phyloP scores from a whole-genome alignment of 2,329 filamentous ascomycete genomes.

The Anthostomella pinea region DNA sequence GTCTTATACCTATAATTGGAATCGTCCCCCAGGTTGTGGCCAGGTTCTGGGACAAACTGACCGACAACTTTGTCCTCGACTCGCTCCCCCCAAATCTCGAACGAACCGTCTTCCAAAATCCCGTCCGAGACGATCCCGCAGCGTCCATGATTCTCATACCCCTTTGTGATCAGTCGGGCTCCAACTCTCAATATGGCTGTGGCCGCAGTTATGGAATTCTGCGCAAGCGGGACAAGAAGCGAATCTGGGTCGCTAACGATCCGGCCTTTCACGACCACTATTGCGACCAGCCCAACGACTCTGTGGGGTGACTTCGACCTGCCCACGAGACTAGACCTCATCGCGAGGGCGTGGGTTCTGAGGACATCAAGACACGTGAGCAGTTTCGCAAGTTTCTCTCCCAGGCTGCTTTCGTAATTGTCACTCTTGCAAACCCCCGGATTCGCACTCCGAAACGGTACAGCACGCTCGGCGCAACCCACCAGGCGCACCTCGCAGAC shows the following conservation, averaged over 20 bases:
- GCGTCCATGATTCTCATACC: constrained; percentile 54
- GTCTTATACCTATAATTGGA: too few species aligned
- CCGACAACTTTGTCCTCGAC: neutral
- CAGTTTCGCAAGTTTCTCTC: constrained; percentile 7
- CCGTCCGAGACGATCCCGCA: constrained; percentile 27
- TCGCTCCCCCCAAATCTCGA: constrained; percentile 1
- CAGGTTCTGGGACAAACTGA: constrained; percentile 2
- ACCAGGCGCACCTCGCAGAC: too few species aligned
- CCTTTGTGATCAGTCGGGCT: constrained; percentile 40
- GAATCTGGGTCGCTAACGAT: constrained; percentile 36
- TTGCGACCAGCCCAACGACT: constrained; percentile 21
- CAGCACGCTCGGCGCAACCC: neutral
- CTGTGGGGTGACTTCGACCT: constrained; percentile 37
- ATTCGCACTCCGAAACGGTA: too few species aligned
- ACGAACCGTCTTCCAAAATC: too few species aligned
- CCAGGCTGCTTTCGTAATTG: neutral
- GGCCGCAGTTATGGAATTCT: constrained; percentile 45
- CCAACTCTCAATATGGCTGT: constrained; percentile 53
- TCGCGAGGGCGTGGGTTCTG: constrained; percentile 41
- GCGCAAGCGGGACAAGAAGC: constrained; percentile 41
- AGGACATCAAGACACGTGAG: constrained; percentile 32
- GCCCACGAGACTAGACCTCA: constrained; percentile 34
- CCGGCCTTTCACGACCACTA: constrained; percentile 30
- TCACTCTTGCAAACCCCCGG: neutral
- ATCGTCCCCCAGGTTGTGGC: too few species aligned